These are phyloP conservation scores for Chlamydomonas incerta DNA, from an alignment of 139 green algal genomes.

Conservation along the genomic window DNA sequence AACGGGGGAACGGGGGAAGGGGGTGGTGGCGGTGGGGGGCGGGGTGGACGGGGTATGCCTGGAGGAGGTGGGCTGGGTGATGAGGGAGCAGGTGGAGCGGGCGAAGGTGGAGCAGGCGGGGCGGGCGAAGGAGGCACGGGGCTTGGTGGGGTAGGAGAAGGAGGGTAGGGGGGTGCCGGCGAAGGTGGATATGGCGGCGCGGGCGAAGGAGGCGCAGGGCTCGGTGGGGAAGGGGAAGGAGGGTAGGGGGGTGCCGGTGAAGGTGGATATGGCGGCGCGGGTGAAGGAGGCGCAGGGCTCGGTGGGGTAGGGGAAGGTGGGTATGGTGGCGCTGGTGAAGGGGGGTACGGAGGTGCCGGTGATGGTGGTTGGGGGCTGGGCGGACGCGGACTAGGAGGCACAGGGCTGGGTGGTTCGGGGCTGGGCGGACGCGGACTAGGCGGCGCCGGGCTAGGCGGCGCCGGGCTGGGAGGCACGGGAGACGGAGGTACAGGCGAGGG, in stretches of 20 bases:
- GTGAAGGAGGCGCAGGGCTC: too few relatives aligned
- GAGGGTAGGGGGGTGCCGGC: background rate
- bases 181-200: background rate
- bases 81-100: background rate
- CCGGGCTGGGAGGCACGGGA: too few relatives aligned
- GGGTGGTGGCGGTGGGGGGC: background rate
- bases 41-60: background rate
- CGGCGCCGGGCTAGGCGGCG: too few relatives aligned
- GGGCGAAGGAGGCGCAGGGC: background rate
- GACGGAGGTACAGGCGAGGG: too few relatives aligned
- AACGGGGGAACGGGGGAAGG: too few relatives aligned
- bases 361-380: background rate
- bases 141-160: background rate
- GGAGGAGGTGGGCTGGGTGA: background rate
- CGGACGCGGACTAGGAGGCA: too few relatives aligned
- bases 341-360: background rate
- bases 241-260: background rate
- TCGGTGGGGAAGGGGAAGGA: too few relatives aligned
- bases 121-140: background rate
- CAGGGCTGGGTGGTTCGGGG: too few relatives aligned
- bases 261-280: background rate
- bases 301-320: too few relatives aligned
- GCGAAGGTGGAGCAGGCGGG: background rate
- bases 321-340: background rate
- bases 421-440: too few relatives aligned